These are phyloP conservation scores for Trifolium dubium DNA, from an alignment of 306 rosid species.

Conservation along the genomic window DNA sequence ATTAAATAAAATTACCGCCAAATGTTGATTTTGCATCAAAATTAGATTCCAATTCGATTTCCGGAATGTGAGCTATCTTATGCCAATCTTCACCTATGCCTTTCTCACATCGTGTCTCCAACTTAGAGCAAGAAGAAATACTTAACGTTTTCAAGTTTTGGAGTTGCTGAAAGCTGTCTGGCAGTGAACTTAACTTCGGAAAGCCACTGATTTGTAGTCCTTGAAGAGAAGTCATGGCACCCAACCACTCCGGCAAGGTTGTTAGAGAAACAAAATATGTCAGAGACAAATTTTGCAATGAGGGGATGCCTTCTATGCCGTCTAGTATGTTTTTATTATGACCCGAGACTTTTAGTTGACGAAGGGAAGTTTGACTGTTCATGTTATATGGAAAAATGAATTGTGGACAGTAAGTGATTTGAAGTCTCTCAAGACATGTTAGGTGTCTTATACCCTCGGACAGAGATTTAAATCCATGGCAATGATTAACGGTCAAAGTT, in stretches of 20 bases:
- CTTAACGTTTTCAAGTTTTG: background rate
- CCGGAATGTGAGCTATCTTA: too few relatives aligned
- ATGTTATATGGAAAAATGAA: background rate
- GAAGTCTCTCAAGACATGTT: background rate
- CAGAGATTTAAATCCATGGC: background rate
- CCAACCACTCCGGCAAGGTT: background rate
- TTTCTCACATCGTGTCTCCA: slow-evolving; percentile 7
- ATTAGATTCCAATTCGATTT: too few relatives aligned
- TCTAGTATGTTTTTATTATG: background rate
- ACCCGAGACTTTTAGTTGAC: background rate
- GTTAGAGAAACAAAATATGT: too few relatives aligned
- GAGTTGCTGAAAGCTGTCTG: background rate
- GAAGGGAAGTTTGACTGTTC: background rate
- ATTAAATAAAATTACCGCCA: too few relatives aligned
- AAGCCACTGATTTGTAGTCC: accelerated
- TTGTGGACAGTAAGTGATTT: accelerated
- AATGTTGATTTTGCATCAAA: too few relatives aligned
- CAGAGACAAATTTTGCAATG: background rate
- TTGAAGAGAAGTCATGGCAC: background rate
- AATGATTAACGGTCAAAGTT: background rate
- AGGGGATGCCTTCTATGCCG: background rate
- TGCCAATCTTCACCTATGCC: background rate
- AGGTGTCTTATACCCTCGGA: slow-evolving; percentile 10
- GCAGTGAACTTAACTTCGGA: background rate
- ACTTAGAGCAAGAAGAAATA: background rate